phyloP scores from a whole-genome alignment of 345 rosid species.

The Eucalyptus regnans region DNA sequence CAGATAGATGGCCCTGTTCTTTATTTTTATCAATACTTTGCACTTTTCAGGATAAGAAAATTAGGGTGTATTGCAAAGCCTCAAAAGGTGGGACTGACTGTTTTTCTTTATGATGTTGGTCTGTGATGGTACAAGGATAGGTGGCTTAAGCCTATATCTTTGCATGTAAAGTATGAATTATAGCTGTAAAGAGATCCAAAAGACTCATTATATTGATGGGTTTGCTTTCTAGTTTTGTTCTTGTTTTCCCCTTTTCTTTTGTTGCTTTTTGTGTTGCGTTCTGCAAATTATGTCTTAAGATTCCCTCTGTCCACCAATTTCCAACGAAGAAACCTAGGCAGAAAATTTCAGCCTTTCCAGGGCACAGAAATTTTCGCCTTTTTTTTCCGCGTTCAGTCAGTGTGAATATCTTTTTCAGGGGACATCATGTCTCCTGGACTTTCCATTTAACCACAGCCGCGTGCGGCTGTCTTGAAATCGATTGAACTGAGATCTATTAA shows the following conservation, averaged over 20 bases:
- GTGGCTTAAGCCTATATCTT: background rate
- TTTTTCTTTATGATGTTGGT: background rate
- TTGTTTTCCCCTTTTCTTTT: background rate
- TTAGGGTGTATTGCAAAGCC: background rate
- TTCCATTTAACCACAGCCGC: background rate
- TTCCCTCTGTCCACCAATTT: background rate
- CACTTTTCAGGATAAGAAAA: too few relatives aligned
- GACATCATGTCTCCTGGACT: background rate
- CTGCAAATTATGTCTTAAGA: background rate
- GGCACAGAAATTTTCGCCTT: background rate
- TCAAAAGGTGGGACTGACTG: background rate
- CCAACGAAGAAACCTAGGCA: background rate
- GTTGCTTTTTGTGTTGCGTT: background rate
- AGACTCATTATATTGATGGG: background rate
- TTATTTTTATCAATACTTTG: background rate
- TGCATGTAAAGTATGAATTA: background rate
- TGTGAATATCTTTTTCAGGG: background rate
- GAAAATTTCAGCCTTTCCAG: background rate
- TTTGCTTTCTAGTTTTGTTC: background rate
- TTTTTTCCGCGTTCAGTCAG: background rate
- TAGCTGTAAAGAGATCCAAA: background rate
- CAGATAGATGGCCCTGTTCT: background rate
- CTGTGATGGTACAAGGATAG: background rate
- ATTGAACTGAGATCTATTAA: background rate
- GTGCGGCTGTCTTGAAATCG: background rate